A percentile compares a stretch with the other conserved stretches of the same genome.
Conservation (phyloP, 345 rosid genomes). For the Dipteronia sinensis region DNA sequence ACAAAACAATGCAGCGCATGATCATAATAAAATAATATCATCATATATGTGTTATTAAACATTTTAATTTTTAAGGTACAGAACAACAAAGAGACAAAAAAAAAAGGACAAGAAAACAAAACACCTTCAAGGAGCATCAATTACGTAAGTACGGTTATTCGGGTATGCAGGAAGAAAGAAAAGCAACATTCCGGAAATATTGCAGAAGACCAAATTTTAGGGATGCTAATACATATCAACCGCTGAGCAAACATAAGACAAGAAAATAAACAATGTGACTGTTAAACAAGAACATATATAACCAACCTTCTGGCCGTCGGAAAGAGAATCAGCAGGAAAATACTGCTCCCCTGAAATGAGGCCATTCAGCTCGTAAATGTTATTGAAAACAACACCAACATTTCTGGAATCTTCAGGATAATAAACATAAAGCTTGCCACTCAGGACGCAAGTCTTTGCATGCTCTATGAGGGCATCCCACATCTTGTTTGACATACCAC, state of each 20-base stretch:
- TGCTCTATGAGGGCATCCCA: conserved; percentile 98
- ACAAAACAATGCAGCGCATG: neutral
- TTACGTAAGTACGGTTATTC: neutral
- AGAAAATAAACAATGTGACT: conserved; percentile 12
- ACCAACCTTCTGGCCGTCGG: conserved; percentile 87
- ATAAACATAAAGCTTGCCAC: conserved; percentile 82
- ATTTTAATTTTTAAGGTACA: neutral
- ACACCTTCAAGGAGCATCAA: neutral
- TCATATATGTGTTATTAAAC: neutral
- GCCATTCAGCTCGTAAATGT: conserved; percentile 82
- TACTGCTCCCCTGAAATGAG: conserved; percentile 89
- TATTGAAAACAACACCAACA: conserved; percentile 81
- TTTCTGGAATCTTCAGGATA: conserved; percentile 81
- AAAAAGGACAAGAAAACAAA: neutral
- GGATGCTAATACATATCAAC: neutral
- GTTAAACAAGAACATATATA: neutral
- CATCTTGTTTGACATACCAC: conserved; percentile 99
- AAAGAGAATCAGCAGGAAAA: conserved; percentile 73
- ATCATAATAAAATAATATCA: neutral
- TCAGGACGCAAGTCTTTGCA: conserved; percentile 89
- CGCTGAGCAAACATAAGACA: conserved; percentile 13
- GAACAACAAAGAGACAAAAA: neutral
- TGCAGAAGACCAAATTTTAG: neutral
- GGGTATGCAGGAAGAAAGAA: neutral
- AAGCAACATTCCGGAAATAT: neutral